phyloP scores from a whole-genome alignment of 176 grass and related monocot species.

The Cocos nucifera region DNA sequence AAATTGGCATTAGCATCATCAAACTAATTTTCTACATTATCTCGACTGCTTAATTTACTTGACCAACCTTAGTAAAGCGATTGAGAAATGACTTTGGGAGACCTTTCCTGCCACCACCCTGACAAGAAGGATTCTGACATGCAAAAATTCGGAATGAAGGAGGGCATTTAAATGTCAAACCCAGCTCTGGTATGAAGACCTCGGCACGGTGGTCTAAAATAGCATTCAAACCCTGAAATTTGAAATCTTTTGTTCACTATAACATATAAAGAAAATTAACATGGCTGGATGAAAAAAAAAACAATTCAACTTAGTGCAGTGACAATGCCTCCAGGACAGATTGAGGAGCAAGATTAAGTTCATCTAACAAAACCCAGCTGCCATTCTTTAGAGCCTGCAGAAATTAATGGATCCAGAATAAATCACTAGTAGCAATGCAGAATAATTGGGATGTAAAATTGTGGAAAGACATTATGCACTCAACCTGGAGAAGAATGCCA shows the following conservation, averaged over 20 bases:
- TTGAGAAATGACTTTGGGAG: constrained; percentile 92
- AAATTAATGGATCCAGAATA: constrained; percentile 7
- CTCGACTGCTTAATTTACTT: background rate
- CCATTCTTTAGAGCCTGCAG: constrained; percentile 82
- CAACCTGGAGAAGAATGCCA: constrained; percentile 85
- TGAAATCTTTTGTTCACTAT: background rate
- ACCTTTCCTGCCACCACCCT: constrained; percentile 88
- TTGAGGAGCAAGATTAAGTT: constrained; percentile 94
- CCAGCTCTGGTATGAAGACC: constrained; percentile 92
- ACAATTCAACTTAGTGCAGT: background rate
- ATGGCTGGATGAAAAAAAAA: background rate
- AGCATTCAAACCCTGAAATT: constrained; percentile 64
- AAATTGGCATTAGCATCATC: no score
- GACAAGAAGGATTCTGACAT: constrained; percentile 85
- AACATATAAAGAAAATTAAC: background rate
- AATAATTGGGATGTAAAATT: no score
- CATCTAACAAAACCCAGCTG: constrained; percentile 95
- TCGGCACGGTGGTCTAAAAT: constrained; percentile 95
- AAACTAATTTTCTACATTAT: no score
- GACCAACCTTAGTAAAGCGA: constrained; percentile 75
- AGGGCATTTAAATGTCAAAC: constrained; percentile 69
- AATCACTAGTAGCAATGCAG: no score
- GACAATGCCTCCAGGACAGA: constrained; percentile 62
- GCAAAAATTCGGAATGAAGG: constrained; percentile 81
- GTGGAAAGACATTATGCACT: background rate